A percentile compares a stretch with the other conserved stretches of the same genome.
Evolutionary conservation across 345 rosid species (phyloP).

Genomic region (Populus alba): DNA sequence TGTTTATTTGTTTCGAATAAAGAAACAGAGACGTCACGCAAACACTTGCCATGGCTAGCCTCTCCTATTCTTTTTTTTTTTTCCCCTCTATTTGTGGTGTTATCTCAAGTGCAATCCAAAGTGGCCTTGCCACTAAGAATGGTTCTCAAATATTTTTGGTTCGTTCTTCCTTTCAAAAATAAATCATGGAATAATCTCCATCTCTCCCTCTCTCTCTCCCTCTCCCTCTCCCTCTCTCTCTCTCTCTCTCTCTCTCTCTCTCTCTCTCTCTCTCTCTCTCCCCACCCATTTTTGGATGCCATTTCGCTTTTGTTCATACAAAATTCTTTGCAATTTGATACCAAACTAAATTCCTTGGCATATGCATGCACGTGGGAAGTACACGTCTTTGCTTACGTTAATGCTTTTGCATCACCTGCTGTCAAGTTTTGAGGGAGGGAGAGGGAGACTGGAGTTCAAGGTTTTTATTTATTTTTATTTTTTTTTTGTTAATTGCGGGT

Average conservation of each 20-base stretch:
- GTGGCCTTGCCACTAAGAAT: slow-evolving; percentile 44
- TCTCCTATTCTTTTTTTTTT: background rate
- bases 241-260: background rate
- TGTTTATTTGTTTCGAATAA: slow-evolving; percentile 5
- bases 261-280: background rate
- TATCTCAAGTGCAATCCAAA: slow-evolving; percentile 41
- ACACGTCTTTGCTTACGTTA: background rate
- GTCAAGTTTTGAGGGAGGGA: background rate
- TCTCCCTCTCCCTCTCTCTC: background rate
- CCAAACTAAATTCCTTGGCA: background rate
- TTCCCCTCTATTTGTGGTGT: slow-evolving; percentile 8
- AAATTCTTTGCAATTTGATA: slow-evolving; percentile 3
- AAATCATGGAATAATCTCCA: background rate
- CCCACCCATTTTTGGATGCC: background rate
- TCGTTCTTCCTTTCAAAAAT: background rate
- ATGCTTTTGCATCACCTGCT: background rate
- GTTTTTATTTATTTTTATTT: no score
- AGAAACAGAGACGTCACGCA: slow-evolving; percentile 42
- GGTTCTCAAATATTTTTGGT: slow-evolving; percentile 24
- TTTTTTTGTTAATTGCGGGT: no score
- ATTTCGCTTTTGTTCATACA: background rate
- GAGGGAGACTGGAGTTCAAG: no score
- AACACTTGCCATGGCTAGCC: slow-evolving; percentile 10
- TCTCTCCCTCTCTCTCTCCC: background rate
- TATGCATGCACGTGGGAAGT: background rate